These are phyloP conservation scores for Sugiyamaella sp. DNA, from an alignment of 1,139 yeast genomes.

Conservation along the genomic window DNA sequence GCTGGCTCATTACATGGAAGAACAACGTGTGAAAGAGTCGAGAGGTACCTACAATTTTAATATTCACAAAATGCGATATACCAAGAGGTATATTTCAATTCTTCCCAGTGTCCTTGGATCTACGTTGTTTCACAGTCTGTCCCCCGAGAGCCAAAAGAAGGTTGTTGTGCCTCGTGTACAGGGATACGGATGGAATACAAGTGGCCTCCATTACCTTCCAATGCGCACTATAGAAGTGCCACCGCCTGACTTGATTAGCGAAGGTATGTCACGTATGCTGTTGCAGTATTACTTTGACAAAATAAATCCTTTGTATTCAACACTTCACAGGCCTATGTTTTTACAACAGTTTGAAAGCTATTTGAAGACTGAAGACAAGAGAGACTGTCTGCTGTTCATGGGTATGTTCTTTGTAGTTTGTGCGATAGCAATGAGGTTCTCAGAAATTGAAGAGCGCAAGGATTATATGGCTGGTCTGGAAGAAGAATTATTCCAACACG, in stretches of 20 bases:
- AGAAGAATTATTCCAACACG: slow-evolving; percentile 56
- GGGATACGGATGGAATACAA: slow-evolving; percentile 68
- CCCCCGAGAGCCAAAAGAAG: slow-evolving; percentile 46
- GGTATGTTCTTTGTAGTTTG: slow-evolving; percentile 56
- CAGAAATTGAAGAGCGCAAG: slow-evolving; percentile 48
- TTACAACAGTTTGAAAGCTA: slow-evolving; percentile 54
- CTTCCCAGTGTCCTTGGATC: slow-evolving; percentile 52
- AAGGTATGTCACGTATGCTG: slow-evolving; percentile 31
- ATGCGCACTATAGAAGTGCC: slow-evolving; percentile 48
- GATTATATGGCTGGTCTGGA: slow-evolving; percentile 49
- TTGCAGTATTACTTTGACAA: slow-evolving; percentile 53
- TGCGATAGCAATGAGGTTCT: slow-evolving; percentile 57
- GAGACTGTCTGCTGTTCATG: slow-evolving; percentile 49
- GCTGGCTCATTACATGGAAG: slow-evolving; percentile 17
- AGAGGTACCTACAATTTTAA: not conserved
- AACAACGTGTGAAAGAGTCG: slow-evolving; percentile 9
- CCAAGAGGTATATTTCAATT: slow-evolving; percentile 54
- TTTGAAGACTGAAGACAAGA: slow-evolving; percentile 32
- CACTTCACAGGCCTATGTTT: slow-evolving; percentile 59
- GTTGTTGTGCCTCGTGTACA: slow-evolving; percentile 59
- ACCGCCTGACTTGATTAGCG: slow-evolving; percentile 21
- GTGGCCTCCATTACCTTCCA: slow-evolving; percentile 56
- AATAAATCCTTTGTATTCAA: slow-evolving; percentile 58
- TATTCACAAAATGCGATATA: slow-evolving; percentile 50
- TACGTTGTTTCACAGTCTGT: slow-evolving; percentile 46